phyloP scores from a whole-genome alignment of 805 yeast genomes.

The Hanseniaspora jakobsenii region DNA sequence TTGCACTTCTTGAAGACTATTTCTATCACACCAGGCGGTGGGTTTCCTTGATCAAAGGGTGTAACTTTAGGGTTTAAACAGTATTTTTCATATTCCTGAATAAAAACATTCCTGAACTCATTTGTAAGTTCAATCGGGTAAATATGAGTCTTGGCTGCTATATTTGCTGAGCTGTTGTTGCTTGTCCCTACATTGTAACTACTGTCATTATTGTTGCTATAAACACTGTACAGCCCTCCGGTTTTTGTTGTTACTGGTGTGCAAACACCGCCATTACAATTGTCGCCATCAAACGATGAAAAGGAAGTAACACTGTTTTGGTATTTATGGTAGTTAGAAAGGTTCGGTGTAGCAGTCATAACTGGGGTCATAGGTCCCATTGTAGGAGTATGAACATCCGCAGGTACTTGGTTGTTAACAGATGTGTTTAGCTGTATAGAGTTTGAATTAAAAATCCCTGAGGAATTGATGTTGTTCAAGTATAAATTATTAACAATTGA shows the following conservation, averaged over 20 bases:
- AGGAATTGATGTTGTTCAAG: constrained; percentile 2
- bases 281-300: constrained; percentile 17
- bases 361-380: constrained; percentile 13
- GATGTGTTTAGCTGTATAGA: neutral
- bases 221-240: too few species aligned
- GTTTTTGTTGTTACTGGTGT: constrained; percentile 15
- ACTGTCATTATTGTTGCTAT: too few species aligned
- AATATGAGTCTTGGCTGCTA: too few species aligned
- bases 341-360: constrained; percentile 16
- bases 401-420: neutral
- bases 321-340: constrained; percentile 19
- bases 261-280: neutral
- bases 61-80: constrained; percentile 50
- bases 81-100: constrained; percentile 37
- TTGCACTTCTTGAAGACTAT: constrained; percentile 41
- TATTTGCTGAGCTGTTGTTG: too few species aligned
- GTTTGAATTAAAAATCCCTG: neutral
- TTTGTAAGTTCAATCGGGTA: constrained; percentile 22
- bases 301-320: constrained; percentile 24
- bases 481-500: constrained; percentile 8
- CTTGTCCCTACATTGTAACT: too few species aligned
- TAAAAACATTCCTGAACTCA: constrained; percentile 35
- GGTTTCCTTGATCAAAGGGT: constrained; percentile 53
- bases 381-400: constrained; percentile 2
- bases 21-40: constrained; percentile 56